Evolutionary conservation across 805 yeast species (phyloP).

Genomic region (Monosporozyma siamensis): DNA sequence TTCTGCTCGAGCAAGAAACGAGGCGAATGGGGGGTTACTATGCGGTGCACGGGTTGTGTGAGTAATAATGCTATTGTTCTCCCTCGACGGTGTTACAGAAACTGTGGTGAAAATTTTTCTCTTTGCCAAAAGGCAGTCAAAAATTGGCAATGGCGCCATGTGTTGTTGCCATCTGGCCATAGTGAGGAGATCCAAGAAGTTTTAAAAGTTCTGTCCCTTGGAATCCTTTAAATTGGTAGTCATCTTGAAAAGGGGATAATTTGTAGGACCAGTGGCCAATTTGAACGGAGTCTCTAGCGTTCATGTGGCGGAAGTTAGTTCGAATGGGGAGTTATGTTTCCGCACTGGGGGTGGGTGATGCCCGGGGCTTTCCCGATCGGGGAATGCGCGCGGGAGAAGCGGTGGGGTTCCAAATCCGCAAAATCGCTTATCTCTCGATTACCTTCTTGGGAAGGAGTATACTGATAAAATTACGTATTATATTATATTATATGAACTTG

Average conservation of each 20-base stretch:
- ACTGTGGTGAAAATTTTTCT: neutral
- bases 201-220: no score
- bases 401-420: neutral
- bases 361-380: neutral
- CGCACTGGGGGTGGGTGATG: neutral
- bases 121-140: no score
- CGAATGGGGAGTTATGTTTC: neutral
- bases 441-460: no score
- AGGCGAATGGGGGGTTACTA: neutral
- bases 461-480: no score
- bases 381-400: neutral
- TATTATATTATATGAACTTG: neutral
- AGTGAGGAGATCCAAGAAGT: neutral
- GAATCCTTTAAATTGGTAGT: neutral
- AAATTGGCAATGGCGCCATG: no score
- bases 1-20: neutral
- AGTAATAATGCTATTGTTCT: neutral
- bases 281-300: neutral
- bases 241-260: neutral
- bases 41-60: neutral
- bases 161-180: slow-evolving; percentile 1
- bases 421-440: no score
- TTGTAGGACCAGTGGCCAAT: neutral
- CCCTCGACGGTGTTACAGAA: no score
- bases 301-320: neutral